Evolutionary conservation across 2,329 filamentous ascomycete species (phyloP).

Genomic region (Trichoderma sp.): DNA sequence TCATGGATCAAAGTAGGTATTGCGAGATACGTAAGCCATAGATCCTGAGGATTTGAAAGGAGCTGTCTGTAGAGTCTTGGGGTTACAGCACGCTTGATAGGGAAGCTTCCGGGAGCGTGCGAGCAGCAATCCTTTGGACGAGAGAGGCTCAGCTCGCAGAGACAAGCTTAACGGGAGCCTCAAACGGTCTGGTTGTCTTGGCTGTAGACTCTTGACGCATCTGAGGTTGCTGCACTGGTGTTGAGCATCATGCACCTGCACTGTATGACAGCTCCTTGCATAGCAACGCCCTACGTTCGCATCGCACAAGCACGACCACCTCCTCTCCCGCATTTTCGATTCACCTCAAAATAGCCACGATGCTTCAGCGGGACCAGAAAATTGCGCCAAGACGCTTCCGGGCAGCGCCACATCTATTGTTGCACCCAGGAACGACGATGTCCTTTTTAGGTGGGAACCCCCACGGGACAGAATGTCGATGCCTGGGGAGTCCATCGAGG

Average conservation of each 20-base stretch:
- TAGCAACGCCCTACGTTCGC: background rate
- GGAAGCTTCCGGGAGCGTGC: background rate
- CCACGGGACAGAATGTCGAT: slow-evolving; percentile 14
- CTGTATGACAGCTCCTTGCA: no score
- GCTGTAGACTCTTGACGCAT: background rate
- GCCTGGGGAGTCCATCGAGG: slow-evolving; percentile 6
- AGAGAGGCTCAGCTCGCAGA: background rate
- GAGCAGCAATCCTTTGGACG: background rate
- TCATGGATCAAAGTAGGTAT: background rate
- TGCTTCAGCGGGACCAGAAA: slow-evolving; percentile 3
- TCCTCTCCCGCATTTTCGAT: slow-evolving; percentile 8
- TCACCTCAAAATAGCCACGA: slow-evolving; percentile 6
- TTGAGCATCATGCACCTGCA: background rate
- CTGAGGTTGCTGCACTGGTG: background rate
- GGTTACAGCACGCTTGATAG: background rate
- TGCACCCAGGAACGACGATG: slow-evolving; percentile 11
- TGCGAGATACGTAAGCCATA: background rate
- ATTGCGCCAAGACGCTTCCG: slow-evolving; percentile 17
- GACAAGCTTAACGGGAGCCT: background rate
- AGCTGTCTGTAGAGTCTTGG: background rate
- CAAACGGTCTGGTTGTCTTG: background rate
- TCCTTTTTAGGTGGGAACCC: slow-evolving; percentile 1
- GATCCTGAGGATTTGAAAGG: background rate
- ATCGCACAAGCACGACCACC: background rate
- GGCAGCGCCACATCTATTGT: slow-evolving; percentile 22